Evolutionary conservation across 306 rosid species (phyloP), one percentile per base, ranked within the genome.

Genomic region (Ceratonia siliqua): DNA sequence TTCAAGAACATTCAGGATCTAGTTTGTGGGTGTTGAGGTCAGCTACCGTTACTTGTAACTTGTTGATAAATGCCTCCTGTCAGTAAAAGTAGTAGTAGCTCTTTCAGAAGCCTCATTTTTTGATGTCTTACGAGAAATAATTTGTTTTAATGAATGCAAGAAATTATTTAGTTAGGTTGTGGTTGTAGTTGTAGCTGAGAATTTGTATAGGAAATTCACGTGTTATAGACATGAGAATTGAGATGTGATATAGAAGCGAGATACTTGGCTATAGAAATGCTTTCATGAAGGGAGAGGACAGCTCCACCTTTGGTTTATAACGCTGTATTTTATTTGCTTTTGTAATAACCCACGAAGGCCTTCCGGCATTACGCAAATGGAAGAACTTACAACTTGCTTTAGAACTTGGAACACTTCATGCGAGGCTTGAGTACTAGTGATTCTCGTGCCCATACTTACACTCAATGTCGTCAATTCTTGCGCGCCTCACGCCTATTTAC

Each of bases 141-240:
- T 11, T 53, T 41, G 27, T 27, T 66, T 11, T 38, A 28, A 39
- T 68, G 53, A 30, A 45, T 73, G 36, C 68, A 10, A 55, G 82
- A 25, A 61, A 80, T 30, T 43, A 14, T 61, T 46, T 59, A 18
- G 70, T 53, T 59, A 68, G 78, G 68, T 68, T 72, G 39, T 62
- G 54, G 78, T 46, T 80, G 53, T 65, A 75, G 78, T 50, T 45
- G 36, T 66, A 14, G 74, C 66, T 43, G 49, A 66, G 21, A 14
- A 66, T 67, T 35, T 79, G 82, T 83, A 72, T 28, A 83, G 67
- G 81, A 75, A 79, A 64, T 38, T 56, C 27, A 22, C 21, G 46
- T 66, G 72, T 58, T 66, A 17, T 46, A 21, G 54, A 41, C 8
- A 28, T 18, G 36, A 21, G 54, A 41, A 5, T 28, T 18, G 36